Conservation (phyloP, 2,329 filamentous ascomycete species). For the Pezicula rhizophila region DNA sequence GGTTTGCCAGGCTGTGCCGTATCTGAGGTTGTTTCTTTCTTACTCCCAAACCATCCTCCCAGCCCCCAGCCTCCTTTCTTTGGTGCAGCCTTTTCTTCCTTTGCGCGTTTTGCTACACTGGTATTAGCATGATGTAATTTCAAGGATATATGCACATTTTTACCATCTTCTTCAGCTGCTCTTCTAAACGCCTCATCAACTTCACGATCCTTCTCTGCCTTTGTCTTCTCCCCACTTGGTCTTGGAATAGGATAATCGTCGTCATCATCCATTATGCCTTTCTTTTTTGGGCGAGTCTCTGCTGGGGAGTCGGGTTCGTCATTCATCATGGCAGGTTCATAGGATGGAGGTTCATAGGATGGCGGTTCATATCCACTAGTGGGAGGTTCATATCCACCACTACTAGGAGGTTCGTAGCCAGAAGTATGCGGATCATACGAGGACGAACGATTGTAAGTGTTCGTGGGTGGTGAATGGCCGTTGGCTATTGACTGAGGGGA, state of each 20-base stretch:
- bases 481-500: conserved; percentile 17
- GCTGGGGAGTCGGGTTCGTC: conserved; percentile 34
- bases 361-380: conserved; percentile 52
- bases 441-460: conserved; percentile 11
- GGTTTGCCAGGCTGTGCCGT: conserved; percentile 50
- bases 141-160: conserved; percentile 24
- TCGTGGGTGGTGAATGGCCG: conserved; percentile 10
- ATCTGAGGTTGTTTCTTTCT: conserved; percentile 44
- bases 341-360: conserved; percentile 56
- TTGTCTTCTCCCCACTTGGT: conserved; percentile 47
- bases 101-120: conserved; percentile 53
- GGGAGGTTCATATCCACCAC: conserved; percentile 22
- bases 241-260: conserved; percentile 53
- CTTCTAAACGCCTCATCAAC: conserved; percentile 82
- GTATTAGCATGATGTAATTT: conserved; percentile 5
- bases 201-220: conserved; percentile 66
- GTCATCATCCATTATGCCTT: conserved; percentile 76
- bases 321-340: conserved; percentile 42
- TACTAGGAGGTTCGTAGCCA: conserved; percentile 21
- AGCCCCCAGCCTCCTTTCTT: conserved; percentile 73
- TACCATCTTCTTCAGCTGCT: conserved; percentile 71
- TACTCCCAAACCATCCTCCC: conserved; percentile 72
- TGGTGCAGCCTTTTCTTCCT: conserved; percentile 42
- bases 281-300: conserved; percentile 61
- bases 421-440: conserved; percentile 18